Percentiles rank a stretch among this genome's conserved stretches.
phyloP scores from a whole-genome alignment of 2,329 filamentous ascomycete genomes.

The Lizonia empirigonia region DNA sequence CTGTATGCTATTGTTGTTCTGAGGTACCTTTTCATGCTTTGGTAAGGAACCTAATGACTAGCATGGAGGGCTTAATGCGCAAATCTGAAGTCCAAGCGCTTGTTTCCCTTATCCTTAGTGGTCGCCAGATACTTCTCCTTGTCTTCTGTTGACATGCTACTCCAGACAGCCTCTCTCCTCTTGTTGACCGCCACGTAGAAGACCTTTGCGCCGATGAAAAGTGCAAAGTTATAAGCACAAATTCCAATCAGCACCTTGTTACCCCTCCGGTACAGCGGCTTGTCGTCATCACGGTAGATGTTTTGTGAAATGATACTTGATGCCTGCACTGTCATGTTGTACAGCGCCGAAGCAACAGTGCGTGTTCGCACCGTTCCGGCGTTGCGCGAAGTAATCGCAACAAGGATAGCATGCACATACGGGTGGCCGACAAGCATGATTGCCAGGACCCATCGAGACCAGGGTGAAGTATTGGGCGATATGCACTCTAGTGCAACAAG shows the following conservation, averaged over 20 bases:
- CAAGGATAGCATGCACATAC: conserved; percentile 53
- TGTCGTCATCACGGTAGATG: conserved; percentile 62
- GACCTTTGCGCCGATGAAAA: conserved; percentile 58
- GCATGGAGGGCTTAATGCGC: conserved; percentile 27
- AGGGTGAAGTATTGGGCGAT: conserved; percentile 38
- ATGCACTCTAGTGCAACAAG: conserved; percentile 47
- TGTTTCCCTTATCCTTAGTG: conserved; percentile 47
- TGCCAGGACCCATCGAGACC: conserved; percentile 48
- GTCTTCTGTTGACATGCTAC: conserved; percentile 41
- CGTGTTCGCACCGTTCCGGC: conserved; percentile 52
- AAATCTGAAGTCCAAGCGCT: conserved; percentile 44
- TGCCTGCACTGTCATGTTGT: conserved; percentile 50
- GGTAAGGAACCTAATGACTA: background rate
- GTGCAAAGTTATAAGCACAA: conserved; percentile 55
- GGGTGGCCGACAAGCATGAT: conserved; percentile 52
- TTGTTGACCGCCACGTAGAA: conserved; percentile 61
- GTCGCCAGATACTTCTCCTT: conserved; percentile 45
- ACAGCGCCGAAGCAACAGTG: conserved; percentile 51
- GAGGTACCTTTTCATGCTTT: background rate
- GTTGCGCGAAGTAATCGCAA: conserved; percentile 51
- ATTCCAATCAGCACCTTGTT: conserved; percentile 61
- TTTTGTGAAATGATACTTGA: conserved; percentile 42
- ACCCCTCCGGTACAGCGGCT: conserved; percentile 57
- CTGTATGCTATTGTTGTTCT: background rate
- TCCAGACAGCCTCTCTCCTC: conserved; percentile 40